Base-by-base conservation (phyloP, 345 rosid species). In the Nephelium lappaceum region DNA sequence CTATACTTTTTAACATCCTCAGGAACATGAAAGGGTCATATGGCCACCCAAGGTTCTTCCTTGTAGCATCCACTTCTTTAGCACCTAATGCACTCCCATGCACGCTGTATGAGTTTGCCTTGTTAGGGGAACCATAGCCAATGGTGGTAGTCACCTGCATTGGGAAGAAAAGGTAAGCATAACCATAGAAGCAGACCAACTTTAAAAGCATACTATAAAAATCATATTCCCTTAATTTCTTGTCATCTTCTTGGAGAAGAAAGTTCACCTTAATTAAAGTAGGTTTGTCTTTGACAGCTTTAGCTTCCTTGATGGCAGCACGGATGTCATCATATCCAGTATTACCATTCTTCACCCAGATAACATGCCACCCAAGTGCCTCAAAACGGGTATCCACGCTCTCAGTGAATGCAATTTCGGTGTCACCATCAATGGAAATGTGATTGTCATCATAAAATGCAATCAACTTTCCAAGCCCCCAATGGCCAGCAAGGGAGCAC, bases 381-480 rank as follows among this genome's bases (percentile, higher is more conserved):
- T 97, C 99, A 27, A 93, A 97, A 74, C 99, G 97, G 67, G 71
- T 72, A 42, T 85, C 95, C 11, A 93, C 98, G 21, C 55, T 80
- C 91, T 97, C 99, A 1, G 99, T 97, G 77, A 97, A 97, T 21
- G 99, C 99, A 77, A 97, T 93, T 5, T 92, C 97, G 0, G 99
- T 97, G 85, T 93, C 91, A 80, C 99, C 99, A 79, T 97, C 99
- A 67, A 94, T 97, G 60, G 99, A 94, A 72, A 94, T 97, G 87
- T 94, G 99, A 86, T 97, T 94, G 88, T 97, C 99, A 85, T 97
- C 99, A n/a, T 97, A 97, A 75, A 97, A 92, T 73, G 98, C 98
- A 69, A 94, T 94, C 75, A 97, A 88, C 87, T 97, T 94, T 42
- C 98, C 98, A 42, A 97, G 98, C 53, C 98, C 98, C 99, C 96